Percentiles rank a stretch among this genome's conserved stretches.
Evolutionary conservation across 805 yeast species (phyloP).

Genomic region (Cyberlindnera petersonii): DNA sequence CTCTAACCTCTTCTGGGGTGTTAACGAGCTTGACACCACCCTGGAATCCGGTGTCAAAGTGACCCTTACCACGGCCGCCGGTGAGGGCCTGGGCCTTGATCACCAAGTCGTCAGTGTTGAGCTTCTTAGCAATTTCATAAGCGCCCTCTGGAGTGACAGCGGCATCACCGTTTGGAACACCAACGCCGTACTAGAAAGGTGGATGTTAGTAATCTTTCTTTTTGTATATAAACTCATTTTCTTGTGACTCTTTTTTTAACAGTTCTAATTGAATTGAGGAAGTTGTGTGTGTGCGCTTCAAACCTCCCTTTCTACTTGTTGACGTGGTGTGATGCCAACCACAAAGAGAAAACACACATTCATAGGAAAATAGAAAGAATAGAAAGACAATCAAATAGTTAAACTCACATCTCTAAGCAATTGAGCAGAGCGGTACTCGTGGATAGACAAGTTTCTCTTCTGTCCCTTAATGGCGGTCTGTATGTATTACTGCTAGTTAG

Average conservation of each 20-base stretch:
- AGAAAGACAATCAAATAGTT: too few relatives aligned
- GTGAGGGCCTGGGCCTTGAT: slow-evolving; percentile 98
- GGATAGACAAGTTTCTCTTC: slow-evolving; percentile 80
- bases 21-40: slow-evolving; percentile 94
- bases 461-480: slow-evolving; percentile 25
- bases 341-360: too few relatives aligned
- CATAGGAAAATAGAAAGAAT: too few relatives aligned
- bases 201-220: too few relatives aligned
- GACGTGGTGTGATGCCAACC: too few relatives aligned
- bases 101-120: slow-evolving; percentile 79
- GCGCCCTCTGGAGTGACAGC: slow-evolving; percentile 91
- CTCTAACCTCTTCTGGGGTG: slow-evolving; percentile 80
- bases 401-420: slow-evolving; percentile 49
- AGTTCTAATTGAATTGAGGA: not conserved
- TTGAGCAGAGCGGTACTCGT: slow-evolving; percentile 93
- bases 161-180: slow-evolving; percentile 88
- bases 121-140: slow-evolving; percentile 68
- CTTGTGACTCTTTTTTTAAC: too few relatives aligned
- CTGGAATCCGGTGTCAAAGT: slow-evolving; percentile 90
- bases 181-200: slow-evolving; percentile 79
- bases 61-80: slow-evolving; percentile 99
- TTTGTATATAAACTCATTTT: too few relatives aligned
- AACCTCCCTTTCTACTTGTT: too few relatives aligned
- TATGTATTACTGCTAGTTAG: too few relatives aligned
- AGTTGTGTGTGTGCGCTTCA: slow-evolving; percentile 1